Base-by-base conservation (phyloP, 306 rosid genomes). In the Cicer cuneatum region DNA sequence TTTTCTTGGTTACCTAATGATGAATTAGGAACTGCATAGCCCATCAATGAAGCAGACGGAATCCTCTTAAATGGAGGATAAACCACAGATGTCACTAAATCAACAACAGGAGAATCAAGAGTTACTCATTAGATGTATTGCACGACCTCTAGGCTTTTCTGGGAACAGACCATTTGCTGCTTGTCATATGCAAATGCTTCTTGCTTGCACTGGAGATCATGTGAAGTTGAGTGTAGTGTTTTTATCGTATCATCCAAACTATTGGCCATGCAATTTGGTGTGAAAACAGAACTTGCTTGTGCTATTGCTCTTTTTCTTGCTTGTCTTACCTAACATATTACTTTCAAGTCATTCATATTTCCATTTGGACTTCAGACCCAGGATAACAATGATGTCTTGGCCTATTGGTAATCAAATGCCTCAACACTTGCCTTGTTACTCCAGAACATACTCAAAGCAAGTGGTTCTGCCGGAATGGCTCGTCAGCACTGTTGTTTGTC, bases 401-500 rank as follows among this genome's bases (percentile, higher is more conserved):
- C 86, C 64, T 87, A 87, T 79, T 87, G 86, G 90, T 73, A 84
- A 76, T 84, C 86, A 80, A 82, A 79, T 87, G 88, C 86, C 59
- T 87, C 88, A 8, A 84, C 85, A 70, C 90, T 87, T 77, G 80
- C 82, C 71, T 69, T 87, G 78, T 81, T 84, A 77, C 88, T 82
- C 75, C 88, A 84, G 75, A 86, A 84, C 75, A 87, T 87, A 10
- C 84, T 84, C 77, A 87, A 87, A 71, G 90, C 90, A 52, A 80
- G 88, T 54, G 83, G 88, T 76, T 87, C 86, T 43, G 88, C 86
- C 59, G 86, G 90, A 74, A 87, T 87, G 90, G 85, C 88, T 56
- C 86, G 86, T 1, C 90, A 84, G 42, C 86, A 83, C 71, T 78
- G 81, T 61, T 83, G 85, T 70, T 87, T 86, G 43, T 82, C 85